Conservation (phyloP, 1,139 yeast genomes). For the Wickerhamomyces sp. region DNA sequence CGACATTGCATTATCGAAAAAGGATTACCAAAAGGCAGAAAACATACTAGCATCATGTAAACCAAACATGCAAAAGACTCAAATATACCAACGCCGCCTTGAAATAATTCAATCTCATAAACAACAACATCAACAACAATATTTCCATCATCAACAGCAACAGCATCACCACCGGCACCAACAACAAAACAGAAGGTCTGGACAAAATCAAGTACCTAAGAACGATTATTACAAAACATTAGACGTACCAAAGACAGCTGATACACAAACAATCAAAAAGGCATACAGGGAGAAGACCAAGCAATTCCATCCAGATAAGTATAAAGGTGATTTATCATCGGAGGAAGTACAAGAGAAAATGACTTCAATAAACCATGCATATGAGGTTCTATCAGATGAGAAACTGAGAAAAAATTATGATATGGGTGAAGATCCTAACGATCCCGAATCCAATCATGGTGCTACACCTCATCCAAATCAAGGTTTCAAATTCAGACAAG, state of each 20-base stretch:
- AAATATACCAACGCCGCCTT: constrained; percentile 8
- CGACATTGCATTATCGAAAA: constrained; percentile 15
- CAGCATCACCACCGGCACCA: constrained; percentile 42
- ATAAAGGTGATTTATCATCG: constrained; percentile 61
- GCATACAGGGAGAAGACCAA: constrained; percentile 79
- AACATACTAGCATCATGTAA: constrained; percentile 14
- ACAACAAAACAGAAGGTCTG: too few species aligned
- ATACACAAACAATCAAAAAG: constrained; percentile 67
- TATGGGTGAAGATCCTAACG: constrained; percentile 54
- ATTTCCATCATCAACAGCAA: constrained; percentile 38
- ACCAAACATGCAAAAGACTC: constrained; percentile 17
- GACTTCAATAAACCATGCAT: constrained; percentile 92
- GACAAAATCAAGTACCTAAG: constrained; percentile 36
- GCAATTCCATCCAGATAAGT: constrained; percentile 89
- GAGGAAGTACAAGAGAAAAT: constrained; percentile 77
- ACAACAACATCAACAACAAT: constrained; percentile 45
- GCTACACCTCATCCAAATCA: neutral
- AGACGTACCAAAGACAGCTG: constrained; percentile 65
- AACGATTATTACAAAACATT: constrained; percentile 81
- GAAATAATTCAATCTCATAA: constrained; percentile 33
- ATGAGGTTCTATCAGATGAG: constrained; percentile 72
- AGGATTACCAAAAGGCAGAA: constrained; percentile 17
- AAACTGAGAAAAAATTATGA: constrained; percentile 66
- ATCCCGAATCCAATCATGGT: constrained; percentile 27
- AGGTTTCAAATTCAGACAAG: constrained; percentile 1